Percentiles rank a stretch among this genome's conserved stretches.
Conservation (phyloP, 2,329 filamentous ascomycete species). For the Arthrinium puccinioides region DNA sequence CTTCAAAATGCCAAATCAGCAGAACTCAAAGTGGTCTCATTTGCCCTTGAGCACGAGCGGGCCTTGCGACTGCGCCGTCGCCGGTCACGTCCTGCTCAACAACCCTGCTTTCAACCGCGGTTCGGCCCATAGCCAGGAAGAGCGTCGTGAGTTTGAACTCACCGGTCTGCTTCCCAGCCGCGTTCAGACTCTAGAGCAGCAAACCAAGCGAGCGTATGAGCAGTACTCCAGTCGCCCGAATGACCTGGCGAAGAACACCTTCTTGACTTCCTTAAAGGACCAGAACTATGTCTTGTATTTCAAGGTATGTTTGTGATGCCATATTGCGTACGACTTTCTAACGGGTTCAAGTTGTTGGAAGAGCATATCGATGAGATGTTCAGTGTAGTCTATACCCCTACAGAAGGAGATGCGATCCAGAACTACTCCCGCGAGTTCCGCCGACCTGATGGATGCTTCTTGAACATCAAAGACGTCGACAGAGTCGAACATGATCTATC, state of each 20-base stretch:
- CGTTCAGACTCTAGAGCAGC: conserved; percentile 69
- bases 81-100: conserved; percentile 50
- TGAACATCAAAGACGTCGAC: conserved; percentile 65
- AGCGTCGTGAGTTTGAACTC: conserved; percentile 63
- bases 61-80: conserved; percentile 41
- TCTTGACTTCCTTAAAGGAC: conserved; percentile 76
- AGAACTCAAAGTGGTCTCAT: conserved; percentile 30
- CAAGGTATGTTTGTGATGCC: conserved; percentile 42
- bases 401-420: conserved; percentile 81
- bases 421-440: conserved; percentile 76
- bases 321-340: too few relatives aligned
- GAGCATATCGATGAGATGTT: conserved; percentile 84
- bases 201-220: conserved; percentile 69
- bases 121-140: conserved; percentile 64
- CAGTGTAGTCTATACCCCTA: conserved; percentile 83
- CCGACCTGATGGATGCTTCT: conserved; percentile 71
- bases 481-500: conserved; percentile 58
- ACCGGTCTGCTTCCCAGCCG: conserved; percentile 65
- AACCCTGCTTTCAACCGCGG: conserved; percentile 75
- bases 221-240: conserved; percentile 61
- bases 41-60: conserved; percentile 40
- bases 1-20: conserved; percentile 17
- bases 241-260: conserved; percentile 77
- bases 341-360: conserved; percentile 47
- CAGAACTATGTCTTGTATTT: conserved; percentile 83